Percentiles rank a stretch among this genome's conserved stretches.
These are phyloP conservation scores for Starmerella gropengiesseri DNA, from an alignment of 805 yeast species.

Conservation along the genomic window DNA sequence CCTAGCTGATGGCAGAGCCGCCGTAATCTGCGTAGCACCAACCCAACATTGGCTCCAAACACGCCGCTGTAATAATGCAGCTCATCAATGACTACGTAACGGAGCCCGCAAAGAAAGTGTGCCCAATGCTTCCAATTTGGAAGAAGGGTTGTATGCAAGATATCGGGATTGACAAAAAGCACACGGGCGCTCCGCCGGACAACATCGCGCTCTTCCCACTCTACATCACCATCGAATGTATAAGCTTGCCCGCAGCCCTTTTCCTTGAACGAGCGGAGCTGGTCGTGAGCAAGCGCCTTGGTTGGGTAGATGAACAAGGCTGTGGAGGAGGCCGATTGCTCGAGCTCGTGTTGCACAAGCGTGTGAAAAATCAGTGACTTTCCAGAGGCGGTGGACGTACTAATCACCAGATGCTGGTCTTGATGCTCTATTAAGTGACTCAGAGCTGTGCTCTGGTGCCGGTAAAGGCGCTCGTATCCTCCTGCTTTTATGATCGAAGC, in stretches of 20 bases:
- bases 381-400: slow-evolving; percentile 96
- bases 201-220: slow-evolving; percentile 38
- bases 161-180: slow-evolving; percentile 91
- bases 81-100: slow-evolving; percentile 70
- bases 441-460: slow-evolving; percentile 75
- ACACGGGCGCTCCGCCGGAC: slow-evolving; percentile 61
- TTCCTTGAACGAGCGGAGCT: slow-evolving; percentile 56
- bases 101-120: slow-evolving; percentile 50
- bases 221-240: slow-evolving; percentile 93
- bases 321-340: slow-evolving; percentile 38
- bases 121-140: slow-evolving; percentile 73
- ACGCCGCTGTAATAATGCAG: slow-evolving; percentile 81
- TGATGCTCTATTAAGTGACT: slow-evolving; percentile 32
- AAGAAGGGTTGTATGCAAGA: slow-evolving; percentile 71
- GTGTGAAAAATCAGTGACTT: slow-evolving; percentile 86
- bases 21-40: slow-evolving; percentile 67
- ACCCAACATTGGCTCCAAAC: slow-evolving; percentile 86
- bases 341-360: slow-evolving; percentile 50
- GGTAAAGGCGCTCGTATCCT: slow-evolving; percentile 45
- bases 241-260: slow-evolving; percentile 38
- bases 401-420: slow-evolving; percentile 63
- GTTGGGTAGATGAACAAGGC: slow-evolving; percentile 91
- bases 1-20: slow-evolving; percentile 50
- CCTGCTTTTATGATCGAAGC: slow-evolving; percentile 32
- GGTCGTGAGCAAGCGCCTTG: slow-evolving; percentile 96